Percentiles rank a stretch among this genome's conserved stretches.
Evolutionary conservation across 1,284 basidiomycete species (phyloP).

Genomic region (Pseudozyma hubeiensis): DNA sequence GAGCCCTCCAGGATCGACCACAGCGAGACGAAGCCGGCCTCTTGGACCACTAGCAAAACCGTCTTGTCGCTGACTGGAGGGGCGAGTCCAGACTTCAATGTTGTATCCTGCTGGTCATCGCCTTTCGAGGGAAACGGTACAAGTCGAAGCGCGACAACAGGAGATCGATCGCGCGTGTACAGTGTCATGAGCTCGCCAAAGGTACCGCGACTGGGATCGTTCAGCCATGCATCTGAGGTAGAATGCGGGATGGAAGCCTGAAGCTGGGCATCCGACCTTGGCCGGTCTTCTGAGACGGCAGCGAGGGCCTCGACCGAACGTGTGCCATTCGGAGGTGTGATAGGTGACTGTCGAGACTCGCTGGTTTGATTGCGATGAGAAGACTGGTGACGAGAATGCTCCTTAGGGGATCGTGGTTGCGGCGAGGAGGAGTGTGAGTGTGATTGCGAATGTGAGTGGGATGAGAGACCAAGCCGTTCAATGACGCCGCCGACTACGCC

Average conservation of each 20-base stretch:
- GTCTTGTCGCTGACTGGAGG: slow-evolving; percentile 10
- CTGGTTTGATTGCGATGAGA: slow-evolving; percentile 25
- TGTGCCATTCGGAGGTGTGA: not conserved
- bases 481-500: slow-evolving; percentile 46
- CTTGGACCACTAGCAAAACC: slow-evolving; percentile 36
- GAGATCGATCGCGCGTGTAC: slow-evolving; percentile 32
- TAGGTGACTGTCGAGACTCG: slow-evolving; percentile 19
- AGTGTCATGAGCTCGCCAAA: slow-evolving; percentile 31
- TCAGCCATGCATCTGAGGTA: slow-evolving; percentile 27
- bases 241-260: slow-evolving; percentile 9
- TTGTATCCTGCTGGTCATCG: not conserved
- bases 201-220: slow-evolving; percentile 25
- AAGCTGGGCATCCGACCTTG: not conserved
- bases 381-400: slow-evolving; percentile 12
- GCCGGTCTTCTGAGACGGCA: not conserved
- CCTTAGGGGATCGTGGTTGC: slow-evolving; percentile 2
- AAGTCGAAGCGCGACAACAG: slow-evolving; percentile 37
- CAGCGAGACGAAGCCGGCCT: slow-evolving; percentile 36
- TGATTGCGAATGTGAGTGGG: slow-evolving; percentile 3
- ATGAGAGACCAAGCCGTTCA: slow-evolving; percentile 38
- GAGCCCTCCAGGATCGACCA: slow-evolving; percentile 45
- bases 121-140: slow-evolving; percentile 6
- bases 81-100: not conserved
- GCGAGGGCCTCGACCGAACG: slow-evolving; percentile 1
- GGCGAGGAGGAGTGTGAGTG: slow-evolving; percentile 10